Percentiles rank a stretch among this genome's conserved stretches.
Conservation (phyloP, 75 land plant species). For the Sequoia sempervirens region DNA sequence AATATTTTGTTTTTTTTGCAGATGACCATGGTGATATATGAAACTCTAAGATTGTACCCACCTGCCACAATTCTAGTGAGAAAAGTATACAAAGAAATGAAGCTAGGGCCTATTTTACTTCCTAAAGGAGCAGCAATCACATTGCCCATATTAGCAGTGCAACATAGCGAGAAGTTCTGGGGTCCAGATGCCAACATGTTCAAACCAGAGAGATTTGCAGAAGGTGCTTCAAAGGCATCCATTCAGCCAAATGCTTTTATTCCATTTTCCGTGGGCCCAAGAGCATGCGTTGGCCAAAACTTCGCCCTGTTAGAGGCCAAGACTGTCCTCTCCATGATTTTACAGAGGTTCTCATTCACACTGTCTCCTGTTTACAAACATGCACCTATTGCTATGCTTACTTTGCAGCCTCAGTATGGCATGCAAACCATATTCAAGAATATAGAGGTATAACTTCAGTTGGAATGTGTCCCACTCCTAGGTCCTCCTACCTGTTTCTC, state of each 20-base stretch:
- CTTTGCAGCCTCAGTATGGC: slow-evolving; percentile 59
- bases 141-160: slow-evolving; percentile 20
- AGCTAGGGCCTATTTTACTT: slow-evolving; percentile 12
- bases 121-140: slow-evolving; percentile 21
- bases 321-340: slow-evolving; percentile 41
- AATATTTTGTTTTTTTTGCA: slow-evolving; percentile 7
- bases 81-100: slow-evolving; percentile 12
- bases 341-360: slow-evolving; percentile 42
- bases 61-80: slow-evolving; percentile 16
- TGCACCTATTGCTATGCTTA: slow-evolving; percentile 37
- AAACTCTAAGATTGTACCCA: slow-evolving; percentile 43
- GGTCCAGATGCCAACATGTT: slow-evolving; percentile 35
- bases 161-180: slow-evolving; percentile 30
- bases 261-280: slow-evolving; percentile 60
- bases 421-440: slow-evolving; percentile 35
- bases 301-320: slow-evolving; percentile 47
- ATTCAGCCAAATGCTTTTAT: slow-evolving; percentile 31
- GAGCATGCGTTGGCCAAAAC: slow-evolving; percentile 51
- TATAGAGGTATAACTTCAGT: not conserved
- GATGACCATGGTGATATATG: slow-evolving; percentile 48
- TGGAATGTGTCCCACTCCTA: too few species aligned
- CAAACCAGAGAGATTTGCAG: slow-evolving; percentile 62
- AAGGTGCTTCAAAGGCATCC: slow-evolving; percentile 43
- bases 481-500: too few species aligned
- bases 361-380: slow-evolving; percentile 43